These are phyloP conservation scores for Biscogniauxia mediterranea DNA, from an alignment of 2,329 filamentous ascomycete species.

Conservation along the genomic window DNA sequence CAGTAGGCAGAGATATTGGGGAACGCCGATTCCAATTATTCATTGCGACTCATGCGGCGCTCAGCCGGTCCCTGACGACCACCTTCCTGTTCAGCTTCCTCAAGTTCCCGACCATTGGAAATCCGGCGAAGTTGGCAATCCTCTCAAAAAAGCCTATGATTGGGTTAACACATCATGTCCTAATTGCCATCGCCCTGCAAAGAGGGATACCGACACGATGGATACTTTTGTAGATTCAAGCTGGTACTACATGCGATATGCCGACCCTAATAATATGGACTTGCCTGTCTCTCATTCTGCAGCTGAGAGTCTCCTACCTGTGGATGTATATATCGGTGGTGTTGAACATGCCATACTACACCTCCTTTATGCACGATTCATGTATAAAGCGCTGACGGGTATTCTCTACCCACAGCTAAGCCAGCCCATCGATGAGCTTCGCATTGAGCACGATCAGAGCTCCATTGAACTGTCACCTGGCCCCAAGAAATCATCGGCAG, in stretches of 20 bases:
- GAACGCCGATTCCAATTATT: constrained; percentile 83
- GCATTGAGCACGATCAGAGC: neutral
- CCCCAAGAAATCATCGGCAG: constrained; percentile 33
- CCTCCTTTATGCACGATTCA: constrained; percentile 83
- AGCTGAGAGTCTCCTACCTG: constrained; percentile 61
- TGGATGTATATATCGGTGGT: constrained; percentile 86
- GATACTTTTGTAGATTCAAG: constrained; percentile 95
- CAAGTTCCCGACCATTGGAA: constrained; percentile 67
- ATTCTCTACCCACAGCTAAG: constrained; percentile 44
- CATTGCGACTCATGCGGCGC: constrained; percentile 76
- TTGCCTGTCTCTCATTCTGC: constrained; percentile 61
- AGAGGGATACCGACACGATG: constrained; percentile 90
- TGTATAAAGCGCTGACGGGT: constrained; percentile 78
- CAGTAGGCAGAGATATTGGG: constrained; percentile 91
- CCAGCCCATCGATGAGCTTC: constrained; percentile 8
- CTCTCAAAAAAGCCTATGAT: constrained; percentile 66
- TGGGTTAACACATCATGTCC: constrained; percentile 79
- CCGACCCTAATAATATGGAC: constrained; percentile 65
- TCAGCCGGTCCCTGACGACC: constrained; percentile 72
- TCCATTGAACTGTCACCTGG: too few species aligned
- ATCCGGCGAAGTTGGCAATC: constrained; percentile 70
- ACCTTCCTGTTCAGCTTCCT: constrained; percentile 76
- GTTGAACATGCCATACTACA: constrained; percentile 91
- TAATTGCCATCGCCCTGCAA: constrained; percentile 66
- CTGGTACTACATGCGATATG: constrained; percentile 86